phyloP scores from a whole-genome alignment of 2,329 filamentous ascomycete genomes.

The Ophiosphaerella herpotricha region DNA sequence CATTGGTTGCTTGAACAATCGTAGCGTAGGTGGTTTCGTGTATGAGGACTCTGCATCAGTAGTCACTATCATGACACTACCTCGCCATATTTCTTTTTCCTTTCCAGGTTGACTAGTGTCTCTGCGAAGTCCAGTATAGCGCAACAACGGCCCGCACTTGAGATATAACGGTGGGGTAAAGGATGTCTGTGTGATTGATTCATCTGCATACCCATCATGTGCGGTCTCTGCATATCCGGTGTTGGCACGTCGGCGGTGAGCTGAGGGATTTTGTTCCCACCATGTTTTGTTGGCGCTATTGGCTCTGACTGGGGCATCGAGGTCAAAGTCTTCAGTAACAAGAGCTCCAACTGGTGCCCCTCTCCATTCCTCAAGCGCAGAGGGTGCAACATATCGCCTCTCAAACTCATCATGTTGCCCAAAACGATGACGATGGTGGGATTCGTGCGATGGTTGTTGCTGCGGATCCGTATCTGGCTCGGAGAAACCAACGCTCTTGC shows the following conservation, averaged over 20 bases:
- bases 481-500: slow-evolving; percentile 50
- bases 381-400: slow-evolving; percentile 60
- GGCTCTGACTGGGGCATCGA: slow-evolving; percentile 40
- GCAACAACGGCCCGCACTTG: slow-evolving; percentile 86
- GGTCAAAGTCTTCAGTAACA: slow-evolving; percentile 49
- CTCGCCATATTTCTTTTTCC: slow-evolving; percentile 85
- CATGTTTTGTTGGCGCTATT: slow-evolving; percentile 58
- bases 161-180: slow-evolving; percentile 86
- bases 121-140: slow-evolving; percentile 81
- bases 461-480: slow-evolving; percentile 29
- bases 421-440: slow-evolving; percentile 36
- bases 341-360: slow-evolving; percentile 47
- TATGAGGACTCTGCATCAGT: slow-evolving; percentile 83
- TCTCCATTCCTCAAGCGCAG: slow-evolving; percentile 64
- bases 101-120: slow-evolving; percentile 52
- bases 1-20: slow-evolving; percentile 85
- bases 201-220: slow-evolving; percentile 71
- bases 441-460: slow-evolving; percentile 27
- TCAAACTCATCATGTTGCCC: slow-evolving; percentile 46
- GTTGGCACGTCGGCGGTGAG: slow-evolving; percentile 46
- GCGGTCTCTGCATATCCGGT: slow-evolving; percentile 48
- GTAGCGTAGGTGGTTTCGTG: slow-evolving; percentile 73
- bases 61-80: slow-evolving; percentile 94
- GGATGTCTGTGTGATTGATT: slow-evolving; percentile 66
- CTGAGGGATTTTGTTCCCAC: slow-evolving; percentile 70